Base-by-base conservation (phyloP, 345 rosid species). In the Populus davidiana region DNA sequence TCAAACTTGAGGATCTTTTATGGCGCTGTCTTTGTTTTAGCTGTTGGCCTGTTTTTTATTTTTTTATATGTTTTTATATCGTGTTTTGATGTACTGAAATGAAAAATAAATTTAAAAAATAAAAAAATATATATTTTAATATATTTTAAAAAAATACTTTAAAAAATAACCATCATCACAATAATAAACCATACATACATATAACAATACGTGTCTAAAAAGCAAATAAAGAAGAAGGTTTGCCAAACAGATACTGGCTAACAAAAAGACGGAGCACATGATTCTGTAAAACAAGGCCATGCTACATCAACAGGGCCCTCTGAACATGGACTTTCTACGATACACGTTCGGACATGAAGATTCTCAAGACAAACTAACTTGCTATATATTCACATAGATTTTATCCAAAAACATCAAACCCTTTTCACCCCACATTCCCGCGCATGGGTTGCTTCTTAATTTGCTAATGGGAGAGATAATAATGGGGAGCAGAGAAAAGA, bases 401-500 rank as follows among this genome's bases (percentile, higher is more conserved):
- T 56, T n/a, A 59, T 59, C 29, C 63, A 59, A 23, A n/a, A 59
- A 59, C 63, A 62, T 16, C 41, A 47, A 68, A 11, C 64, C 78
- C 20, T 41, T n/a, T 20, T n/a, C 23, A n/a, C 2, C 62, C 4
- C n/a, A 13, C 56, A 25, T 14, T 10, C 1, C 14, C 39, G 10
- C 36, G 73, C 71, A 25, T 64, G 10, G 44, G 49, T 49, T 21
- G 54, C 18, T 43, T 9, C 18, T 43, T 9, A 14, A 20, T 21
- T 61, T 71, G 25, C 36, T 41, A 10, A 21, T 0, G 49, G 75
- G 31, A 9, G 62, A 33, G 13, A 69, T 67, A 70, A 74, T 43
- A 33, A 33, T 33, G 35, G 79, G 77, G 56, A 27, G 41, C 85
- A 78, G 66, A 41, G 35, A 44, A 33, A 39, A 27, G 52, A 67